These are phyloP conservation scores for Linnemannia zychae DNA, from an alignment of 192 early-diverging fungal species.

Conservation along the genomic window DNA sequence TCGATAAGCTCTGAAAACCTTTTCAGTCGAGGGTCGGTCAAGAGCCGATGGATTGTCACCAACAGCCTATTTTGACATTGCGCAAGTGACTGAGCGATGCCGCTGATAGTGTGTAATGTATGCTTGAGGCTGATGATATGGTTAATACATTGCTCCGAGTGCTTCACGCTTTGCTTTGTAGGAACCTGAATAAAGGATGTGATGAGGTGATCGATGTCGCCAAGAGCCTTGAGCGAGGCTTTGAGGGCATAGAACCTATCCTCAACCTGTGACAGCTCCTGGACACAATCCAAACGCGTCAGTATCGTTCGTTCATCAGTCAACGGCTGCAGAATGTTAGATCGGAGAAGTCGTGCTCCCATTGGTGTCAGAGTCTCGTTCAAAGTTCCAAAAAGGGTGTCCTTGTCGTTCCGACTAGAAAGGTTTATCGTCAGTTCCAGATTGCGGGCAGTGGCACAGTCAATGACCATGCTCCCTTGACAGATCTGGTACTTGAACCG, in stretches of 20 bases:
- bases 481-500: constrained; percentile 69
- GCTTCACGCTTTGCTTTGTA: constrained; percentile 63
- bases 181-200: constrained; percentile 66
- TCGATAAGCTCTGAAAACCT: constrained; percentile 67
- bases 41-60: constrained; percentile 52
- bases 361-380: constrained; percentile 75
- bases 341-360: constrained; percentile 80
- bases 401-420: constrained; percentile 57
- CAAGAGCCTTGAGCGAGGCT: constrained; percentile 56
- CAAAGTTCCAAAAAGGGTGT: constrained; percentile 72
- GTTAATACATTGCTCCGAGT: constrained; percentile 75
- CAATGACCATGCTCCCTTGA: constrained; percentile 66
- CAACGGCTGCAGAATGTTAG: constrained; percentile 83
- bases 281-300: constrained; percentile 71
- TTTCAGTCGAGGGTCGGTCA: constrained; percentile 57
- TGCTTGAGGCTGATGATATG: constrained; percentile 79
- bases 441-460: constrained; percentile 70
- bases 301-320: constrained; percentile 65
- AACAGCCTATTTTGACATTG: constrained; percentile 60
- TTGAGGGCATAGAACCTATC: constrained; percentile 65
- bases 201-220: constrained; percentile 71
- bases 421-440: constrained; percentile 73
- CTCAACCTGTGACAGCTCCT: constrained; percentile 64
- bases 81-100: constrained; percentile 53
- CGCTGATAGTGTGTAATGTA: constrained; percentile 64